A percentile compares a stretch with the other conserved stretches of the same genome.
Evolutionary conservation across 768 basidiomycete genomes (phyloP).

Genomic region (Boletus subcaerulescens): DNA sequence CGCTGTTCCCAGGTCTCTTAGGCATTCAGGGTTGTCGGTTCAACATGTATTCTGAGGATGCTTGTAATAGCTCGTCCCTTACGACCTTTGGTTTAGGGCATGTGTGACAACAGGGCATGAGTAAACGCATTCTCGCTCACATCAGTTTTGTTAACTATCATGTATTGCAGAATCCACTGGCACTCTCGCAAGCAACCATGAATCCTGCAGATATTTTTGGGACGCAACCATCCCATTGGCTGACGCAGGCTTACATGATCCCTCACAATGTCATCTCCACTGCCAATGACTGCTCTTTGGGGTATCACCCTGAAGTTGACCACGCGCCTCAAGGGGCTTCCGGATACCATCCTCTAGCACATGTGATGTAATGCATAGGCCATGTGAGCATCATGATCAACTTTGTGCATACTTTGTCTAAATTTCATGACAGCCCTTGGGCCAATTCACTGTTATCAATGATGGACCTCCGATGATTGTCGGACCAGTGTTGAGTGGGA

Average conservation of each 20-base stretch:
- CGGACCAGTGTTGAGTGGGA: neutral
- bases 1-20: neutral
- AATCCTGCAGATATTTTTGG: neutral
- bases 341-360: neutral
- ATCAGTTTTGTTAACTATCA: neutral
- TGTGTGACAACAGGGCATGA: slow-evolving; percentile 4
- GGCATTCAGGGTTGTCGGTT: neutral
- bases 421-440: neutral
- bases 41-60: neutral
- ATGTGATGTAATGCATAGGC: neutral
- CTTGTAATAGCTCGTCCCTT: neutral
- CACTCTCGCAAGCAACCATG: neutral
- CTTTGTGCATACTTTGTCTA: too few species aligned
- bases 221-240: neutral
- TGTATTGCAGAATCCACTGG: neutral
- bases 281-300: neutral
- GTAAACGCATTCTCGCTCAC: neutral
- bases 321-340: neutral
- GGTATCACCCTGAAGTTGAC: neutral
- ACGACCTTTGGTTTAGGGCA: neutral
- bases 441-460: neutral
- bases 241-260: neutral
- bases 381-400: slow-evolving; percentile 5
- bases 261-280: neutral
- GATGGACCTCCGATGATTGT: neutral